A percentile compares a stretch with the other conserved stretches of the same genome.
Conservation (phyloP, 257 asterid species). For the Penstemon newberryi region DNA sequence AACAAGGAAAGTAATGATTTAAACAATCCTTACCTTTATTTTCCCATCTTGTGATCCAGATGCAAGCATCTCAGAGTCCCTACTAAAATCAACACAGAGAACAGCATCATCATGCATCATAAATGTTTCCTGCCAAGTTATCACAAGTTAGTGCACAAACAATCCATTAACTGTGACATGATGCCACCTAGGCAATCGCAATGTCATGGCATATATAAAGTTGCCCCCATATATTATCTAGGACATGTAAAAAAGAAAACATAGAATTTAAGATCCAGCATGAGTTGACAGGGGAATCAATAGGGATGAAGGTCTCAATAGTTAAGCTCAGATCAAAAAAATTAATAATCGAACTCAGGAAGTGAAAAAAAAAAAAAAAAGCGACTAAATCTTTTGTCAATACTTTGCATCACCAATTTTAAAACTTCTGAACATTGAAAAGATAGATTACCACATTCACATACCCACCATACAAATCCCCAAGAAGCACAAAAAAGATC, state of each 20-base stretch:
- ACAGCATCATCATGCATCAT: constrained; percentile 99
- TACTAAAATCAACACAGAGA: constrained; percentile 90
- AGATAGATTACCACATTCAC: neutral
- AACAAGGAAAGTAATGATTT: neutral
- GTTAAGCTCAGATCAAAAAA: neutral
- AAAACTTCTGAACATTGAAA: neutral
- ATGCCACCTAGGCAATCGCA: constrained; percentile 12
- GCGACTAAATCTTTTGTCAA: too few relatives aligned
- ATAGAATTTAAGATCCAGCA: neutral
- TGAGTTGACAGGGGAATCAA: neutral
- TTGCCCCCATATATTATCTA: constrained; percentile 1
- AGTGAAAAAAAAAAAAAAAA: too few relatives aligned
- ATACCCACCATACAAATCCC: neutral
- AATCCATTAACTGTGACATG: neutral
- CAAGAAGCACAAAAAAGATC: neutral
- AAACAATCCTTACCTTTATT: constrained; percentile 61
- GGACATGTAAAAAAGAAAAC: constrained; percentile 8
- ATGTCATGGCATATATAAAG: neutral
- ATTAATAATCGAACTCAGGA: too few relatives aligned
- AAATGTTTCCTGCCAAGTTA: constrained; percentile 75
- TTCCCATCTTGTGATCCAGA: constrained; percentile 98
- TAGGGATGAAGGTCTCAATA: neutral
- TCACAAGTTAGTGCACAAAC: constrained; percentile 29
- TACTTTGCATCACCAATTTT: neutral
- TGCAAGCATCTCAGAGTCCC: constrained; percentile 97